Conservation (phyloP, 148 eudicot species). For the Persicaria tinctoria region DNA sequence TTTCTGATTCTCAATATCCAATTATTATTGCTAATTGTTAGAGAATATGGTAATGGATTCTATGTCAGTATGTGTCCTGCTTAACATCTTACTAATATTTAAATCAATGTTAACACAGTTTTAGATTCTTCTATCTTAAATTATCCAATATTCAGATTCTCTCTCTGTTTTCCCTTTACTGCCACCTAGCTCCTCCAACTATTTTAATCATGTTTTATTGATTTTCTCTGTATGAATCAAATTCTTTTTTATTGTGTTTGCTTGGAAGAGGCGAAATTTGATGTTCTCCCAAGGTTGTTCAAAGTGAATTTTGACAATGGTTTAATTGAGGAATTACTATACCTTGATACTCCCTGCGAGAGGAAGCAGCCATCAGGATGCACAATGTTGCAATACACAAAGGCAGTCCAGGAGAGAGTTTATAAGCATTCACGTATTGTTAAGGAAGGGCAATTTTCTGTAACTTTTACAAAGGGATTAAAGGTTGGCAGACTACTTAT, state of each 20-base stretch:
- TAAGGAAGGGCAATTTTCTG: slow-evolving; percentile 55
- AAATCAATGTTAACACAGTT: not conserved
- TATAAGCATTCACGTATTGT: slow-evolving; percentile 48
- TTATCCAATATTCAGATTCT: slow-evolving; percentile 9
- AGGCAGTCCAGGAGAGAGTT: slow-evolving; percentile 50
- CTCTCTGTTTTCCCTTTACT: not conserved
- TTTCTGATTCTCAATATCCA: not conserved
- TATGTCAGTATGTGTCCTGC: not conserved
- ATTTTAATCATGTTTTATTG: slow-evolving; percentile 1
- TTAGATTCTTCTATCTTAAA: not conserved
- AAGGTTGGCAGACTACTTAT: slow-evolving; percentile 42
- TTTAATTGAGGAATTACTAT: slow-evolving; percentile 46
- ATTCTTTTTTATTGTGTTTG: not conserved
- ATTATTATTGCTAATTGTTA: not conserved
- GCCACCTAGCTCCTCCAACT: not conserved
- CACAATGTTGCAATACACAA: slow-evolving; percentile 34
- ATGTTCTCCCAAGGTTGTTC: slow-evolving; percentile 33
- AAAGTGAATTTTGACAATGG: slow-evolving; percentile 40
- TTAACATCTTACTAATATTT: not conserved
- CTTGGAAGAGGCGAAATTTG: slow-evolving; percentile 33
- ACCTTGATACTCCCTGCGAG: slow-evolving; percentile 38
- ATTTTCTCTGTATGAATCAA: not conserved
- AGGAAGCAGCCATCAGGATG: slow-evolving; percentile 33
- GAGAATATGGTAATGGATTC: not conserved
- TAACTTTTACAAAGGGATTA: slow-evolving; percentile 41